These are phyloP conservation scores for Syzygium syzygioides DNA, from an alignment of 441 rosid genomes.

Conservation along the genomic window DNA sequence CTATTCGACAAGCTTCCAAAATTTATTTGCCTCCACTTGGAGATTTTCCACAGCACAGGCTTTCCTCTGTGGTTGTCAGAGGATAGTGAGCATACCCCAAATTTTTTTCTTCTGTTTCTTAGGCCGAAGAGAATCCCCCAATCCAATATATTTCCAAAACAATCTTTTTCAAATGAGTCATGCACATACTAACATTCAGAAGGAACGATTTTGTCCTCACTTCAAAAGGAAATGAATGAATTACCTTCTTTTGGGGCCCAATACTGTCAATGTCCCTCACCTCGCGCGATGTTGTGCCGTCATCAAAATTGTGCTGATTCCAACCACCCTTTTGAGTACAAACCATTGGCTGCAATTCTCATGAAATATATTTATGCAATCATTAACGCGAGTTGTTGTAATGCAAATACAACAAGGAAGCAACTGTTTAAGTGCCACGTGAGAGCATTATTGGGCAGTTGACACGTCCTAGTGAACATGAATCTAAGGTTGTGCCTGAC, in stretches of 20 bases:
- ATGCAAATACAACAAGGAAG: neutral
- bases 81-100: neutral
- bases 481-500: neutral
- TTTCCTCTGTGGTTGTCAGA: neutral
- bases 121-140: neutral
- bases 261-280: neutral
- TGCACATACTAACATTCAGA: neutral
- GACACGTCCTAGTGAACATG: constrained; percentile 10
- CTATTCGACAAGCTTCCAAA: neutral
- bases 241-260: neutral
- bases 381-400: neutral
- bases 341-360: neutral
- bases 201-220: neutral
- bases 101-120: neutral
- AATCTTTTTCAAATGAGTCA: neutral
- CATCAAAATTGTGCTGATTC: neutral
- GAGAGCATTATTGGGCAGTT: constrained; percentile 7
- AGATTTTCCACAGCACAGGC: neutral
- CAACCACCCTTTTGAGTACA: neutral
- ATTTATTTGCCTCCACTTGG: neutral
- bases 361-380: neutral
- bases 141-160: neutral
- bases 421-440: neutral
- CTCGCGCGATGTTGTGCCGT: neutral
- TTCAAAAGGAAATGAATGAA: neutral